Base-by-base conservation (phyloP, 2,329 filamentous ascomycete genomes). In the Penicillium sp. region DNA sequence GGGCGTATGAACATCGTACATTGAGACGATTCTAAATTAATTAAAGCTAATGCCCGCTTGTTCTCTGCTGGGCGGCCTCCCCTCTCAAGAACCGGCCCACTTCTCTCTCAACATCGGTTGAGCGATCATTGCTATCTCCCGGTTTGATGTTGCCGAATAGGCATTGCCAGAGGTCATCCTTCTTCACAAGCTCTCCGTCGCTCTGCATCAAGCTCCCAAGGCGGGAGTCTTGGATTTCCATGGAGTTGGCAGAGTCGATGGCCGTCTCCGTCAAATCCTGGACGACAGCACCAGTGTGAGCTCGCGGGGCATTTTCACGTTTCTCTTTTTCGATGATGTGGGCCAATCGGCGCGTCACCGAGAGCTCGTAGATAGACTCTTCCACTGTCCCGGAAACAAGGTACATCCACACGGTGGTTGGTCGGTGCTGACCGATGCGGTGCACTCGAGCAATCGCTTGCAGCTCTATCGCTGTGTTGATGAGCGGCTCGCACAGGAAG, bases 401-500 rank as follows among this genome's bases (percentile, higher is more conserved):
- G 70, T 97, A 97, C 72, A 97, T 88, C 89, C 92, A 97, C 1
- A 97, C 92, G 0, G 90, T 96, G 0, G 94, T 99, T 60, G 89
- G 83, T 48, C 89, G 86, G 59, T 87, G 81, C 73, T 97, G 94
- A 0, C 94, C 94, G 59, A 99, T 99, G 34, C 94, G 86, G 69
- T 99, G 92, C 1, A 99, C 92, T 52, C 94, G 88, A 1, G 93
- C 92, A 66, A 97, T 96, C 13, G 92, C 93, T 72, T 99, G 94
- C 9, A 97, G 81, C 72, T 97, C 94, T 14, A 99, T 85, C 0
- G 92, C 92, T 0, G 93, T 93, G 68, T 97, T 96, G 63, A 97
- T 85, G 3, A 97, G 79, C 2, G 94, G 94, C 69, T 99, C 94
- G 70, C 92, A 96, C 4, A 99, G 82, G 67, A 97, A 95, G 1